Evolutionary conservation across 2,329 filamentous ascomycete species (phyloP).

Genomic region (Raffaelea deltoideospora): DNA sequence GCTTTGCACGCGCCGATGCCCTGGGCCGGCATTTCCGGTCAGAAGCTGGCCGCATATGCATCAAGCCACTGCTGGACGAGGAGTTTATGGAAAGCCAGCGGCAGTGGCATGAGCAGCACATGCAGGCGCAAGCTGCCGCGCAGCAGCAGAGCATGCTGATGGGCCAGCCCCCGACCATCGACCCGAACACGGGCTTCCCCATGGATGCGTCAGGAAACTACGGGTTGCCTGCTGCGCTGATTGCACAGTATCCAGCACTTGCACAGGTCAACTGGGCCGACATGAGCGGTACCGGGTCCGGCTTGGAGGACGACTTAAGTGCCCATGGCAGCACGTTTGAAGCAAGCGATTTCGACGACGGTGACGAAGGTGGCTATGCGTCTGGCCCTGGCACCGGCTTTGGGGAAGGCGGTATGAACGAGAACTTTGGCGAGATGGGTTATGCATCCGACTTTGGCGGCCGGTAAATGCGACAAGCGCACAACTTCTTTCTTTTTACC

Average conservation of each 20-base stretch:
- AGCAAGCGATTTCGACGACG: slow-evolving; percentile 61
- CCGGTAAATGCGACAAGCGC: slow-evolving; percentile 12
- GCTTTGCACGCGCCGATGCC: slow-evolving; percentile 90
- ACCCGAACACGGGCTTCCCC: slow-evolving; percentile 41
- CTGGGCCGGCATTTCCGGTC: slow-evolving; percentile 89
- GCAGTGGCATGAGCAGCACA: slow-evolving; percentile 56
- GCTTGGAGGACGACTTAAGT: slow-evolving; percentile 60
- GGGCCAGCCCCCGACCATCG: slow-evolving; percentile 36
- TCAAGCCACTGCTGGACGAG: slow-evolving; percentile 92
- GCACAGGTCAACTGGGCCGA: slow-evolving; percentile 73
- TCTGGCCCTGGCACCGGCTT: slow-evolving; percentile 46
- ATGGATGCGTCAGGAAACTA: slow-evolving; percentile 44
- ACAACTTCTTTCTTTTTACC: no score
- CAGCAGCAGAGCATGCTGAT: slow-evolving; percentile 44
- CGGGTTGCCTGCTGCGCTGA: slow-evolving; percentile 67
- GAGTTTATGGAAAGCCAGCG: slow-evolving; percentile 74
- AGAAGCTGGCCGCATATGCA: slow-evolving; percentile 89
- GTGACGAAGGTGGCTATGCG: slow-evolving; percentile 54
- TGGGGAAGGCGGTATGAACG: slow-evolving; percentile 38
- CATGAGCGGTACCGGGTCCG: slow-evolving; percentile 49
- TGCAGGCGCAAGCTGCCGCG: slow-evolving; percentile 32
- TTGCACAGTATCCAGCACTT: slow-evolving; percentile 88
- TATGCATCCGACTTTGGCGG: slow-evolving; percentile 38
- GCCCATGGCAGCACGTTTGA: slow-evolving; percentile 74
- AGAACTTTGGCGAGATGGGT: slow-evolving; percentile 38